These are phyloP conservation scores for Gossypium australe DNA, from an alignment of 345 rosid species.

Conservation along the genomic window DNA sequence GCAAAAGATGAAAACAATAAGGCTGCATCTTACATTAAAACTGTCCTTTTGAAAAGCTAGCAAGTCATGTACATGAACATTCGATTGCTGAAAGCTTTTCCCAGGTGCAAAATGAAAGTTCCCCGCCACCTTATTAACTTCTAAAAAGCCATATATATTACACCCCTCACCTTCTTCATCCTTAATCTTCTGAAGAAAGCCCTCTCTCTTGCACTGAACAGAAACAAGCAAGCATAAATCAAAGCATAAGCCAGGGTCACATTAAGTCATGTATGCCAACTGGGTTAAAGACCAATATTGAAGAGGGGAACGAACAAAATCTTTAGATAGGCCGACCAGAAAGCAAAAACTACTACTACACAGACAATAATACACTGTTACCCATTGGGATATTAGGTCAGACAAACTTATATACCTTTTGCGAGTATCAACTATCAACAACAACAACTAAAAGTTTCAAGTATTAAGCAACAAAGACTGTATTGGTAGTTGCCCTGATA, in stretches of 20 bases:
- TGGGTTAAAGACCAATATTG: not conserved
- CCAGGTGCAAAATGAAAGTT: constrained; percentile 99
- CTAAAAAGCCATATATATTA: constrained; percentile 88
- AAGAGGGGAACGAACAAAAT: not conserved
- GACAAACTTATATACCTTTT: not conserved
- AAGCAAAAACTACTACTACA: not conserved
- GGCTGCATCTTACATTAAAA: constrained; percentile 59
- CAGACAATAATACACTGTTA: not conserved
- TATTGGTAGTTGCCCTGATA: not conserved
- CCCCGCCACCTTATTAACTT: constrained; percentile 96
- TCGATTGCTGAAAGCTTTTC: constrained; percentile 95
- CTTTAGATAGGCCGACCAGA: not conserved
- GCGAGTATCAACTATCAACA: not conserved
- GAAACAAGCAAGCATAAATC: constrained; percentile 3
- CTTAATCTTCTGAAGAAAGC: constrained; percentile 77
- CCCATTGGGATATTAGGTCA: not conserved
- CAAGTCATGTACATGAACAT: constrained; percentile 89
- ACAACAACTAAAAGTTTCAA: not conserved
- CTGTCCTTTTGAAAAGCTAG: constrained; percentile 83
- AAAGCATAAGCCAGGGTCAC: not conserved
- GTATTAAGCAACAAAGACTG: not conserved
- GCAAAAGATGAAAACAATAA: not conserved
- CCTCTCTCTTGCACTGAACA: constrained; percentile 88
- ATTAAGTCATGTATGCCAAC: not conserved
- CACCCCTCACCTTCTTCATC: constrained; percentile 99